Evolutionary conservation across 2,329 filamentous ascomycete genomes (phyloP).

Genomic region (Fusarium goolgardi): DNA sequence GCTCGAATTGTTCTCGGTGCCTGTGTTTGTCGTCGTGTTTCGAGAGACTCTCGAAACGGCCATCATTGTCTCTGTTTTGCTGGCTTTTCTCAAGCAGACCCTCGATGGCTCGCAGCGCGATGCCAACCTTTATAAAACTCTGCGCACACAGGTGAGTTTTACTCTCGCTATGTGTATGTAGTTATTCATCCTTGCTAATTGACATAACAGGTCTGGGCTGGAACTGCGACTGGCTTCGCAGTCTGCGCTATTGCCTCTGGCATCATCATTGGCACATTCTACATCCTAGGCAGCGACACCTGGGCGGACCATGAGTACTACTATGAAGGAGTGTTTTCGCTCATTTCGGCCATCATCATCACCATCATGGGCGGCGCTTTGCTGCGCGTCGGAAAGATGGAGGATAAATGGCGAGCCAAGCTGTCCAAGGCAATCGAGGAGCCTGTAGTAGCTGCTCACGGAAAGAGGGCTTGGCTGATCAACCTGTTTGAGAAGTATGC

Average conservation of each 20-base stretch:
- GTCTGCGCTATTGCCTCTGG: slow-evolving; percentile 74
- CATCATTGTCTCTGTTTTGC: slow-evolving; percentile 86
- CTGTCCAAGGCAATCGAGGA: slow-evolving; percentile 75
- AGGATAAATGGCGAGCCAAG: slow-evolving; percentile 87
- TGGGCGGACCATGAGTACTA: slow-evolving; percentile 79
- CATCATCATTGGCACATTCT: slow-evolving; percentile 79
- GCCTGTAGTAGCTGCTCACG: slow-evolving; percentile 57
- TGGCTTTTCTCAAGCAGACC: slow-evolving; percentile 86
- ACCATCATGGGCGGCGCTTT: slow-evolving; percentile 83
- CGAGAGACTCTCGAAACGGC: slow-evolving; percentile 85
- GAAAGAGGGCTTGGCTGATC: slow-evolving; percentile 63
- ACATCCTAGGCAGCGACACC: slow-evolving; percentile 72
- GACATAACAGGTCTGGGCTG: slow-evolving; percentile 69
- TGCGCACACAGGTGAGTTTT: slow-evolving; percentile 70
- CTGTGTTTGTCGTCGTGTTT: slow-evolving; percentile 92
- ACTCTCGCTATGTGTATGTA: background rate
- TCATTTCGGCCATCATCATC: slow-evolving; percentile 85
- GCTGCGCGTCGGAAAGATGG: slow-evolving; percentile 83
- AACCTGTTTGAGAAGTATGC: slow-evolving; percentile 80
- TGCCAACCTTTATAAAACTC: slow-evolving; percentile 70
- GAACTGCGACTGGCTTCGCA: slow-evolving; percentile 49
- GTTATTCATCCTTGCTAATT: slow-evolving; percentile 1
- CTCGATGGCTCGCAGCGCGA: slow-evolving; percentile 73
- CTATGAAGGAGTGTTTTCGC: slow-evolving; percentile 83
- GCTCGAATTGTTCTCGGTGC: slow-evolving; percentile 78